Conservation (phyloP, 2,329 filamentous ascomycete genomes). For the Ophiocordyceps camponoti-floridani region DNA sequence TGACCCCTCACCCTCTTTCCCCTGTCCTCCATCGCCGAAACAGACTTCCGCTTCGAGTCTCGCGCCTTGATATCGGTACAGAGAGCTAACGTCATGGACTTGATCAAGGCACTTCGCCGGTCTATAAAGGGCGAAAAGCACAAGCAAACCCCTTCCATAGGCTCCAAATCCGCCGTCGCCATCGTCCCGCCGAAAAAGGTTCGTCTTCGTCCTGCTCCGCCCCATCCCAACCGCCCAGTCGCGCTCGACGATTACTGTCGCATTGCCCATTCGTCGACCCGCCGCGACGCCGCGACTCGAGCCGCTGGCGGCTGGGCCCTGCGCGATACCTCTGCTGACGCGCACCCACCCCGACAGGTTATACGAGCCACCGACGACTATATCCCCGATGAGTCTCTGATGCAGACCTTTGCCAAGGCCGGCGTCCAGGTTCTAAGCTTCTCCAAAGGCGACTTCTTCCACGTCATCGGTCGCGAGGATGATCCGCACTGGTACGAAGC, state of each 20-base stretch:
- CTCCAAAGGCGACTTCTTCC: constrained; percentile 90
- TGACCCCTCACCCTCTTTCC: neutral
- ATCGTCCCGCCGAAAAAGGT: constrained; percentile 92
- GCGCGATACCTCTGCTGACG: neutral
- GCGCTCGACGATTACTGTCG: neutral
- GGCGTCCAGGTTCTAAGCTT: constrained; percentile 71
- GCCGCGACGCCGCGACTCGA: neutral
- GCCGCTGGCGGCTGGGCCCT: neutral
- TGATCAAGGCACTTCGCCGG: constrained; percentile 56
- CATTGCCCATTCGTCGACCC: neutral
- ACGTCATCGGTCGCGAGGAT: constrained; percentile 91
- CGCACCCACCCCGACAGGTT: constrained; percentile 41
- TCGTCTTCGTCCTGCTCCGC: constrained; percentile 11
- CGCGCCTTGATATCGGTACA: neutral
- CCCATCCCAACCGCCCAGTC: neutral
- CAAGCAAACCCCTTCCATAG: constrained; percentile 53
- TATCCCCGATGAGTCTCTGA: constrained; percentile 54
- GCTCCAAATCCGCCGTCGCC: constrained; percentile 69
- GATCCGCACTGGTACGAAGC: constrained; percentile 96
- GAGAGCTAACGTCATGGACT: constrained; percentile 24
- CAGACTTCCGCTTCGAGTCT: neutral
- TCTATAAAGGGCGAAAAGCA: constrained; percentile 85
- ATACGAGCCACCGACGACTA: constrained; percentile 96
- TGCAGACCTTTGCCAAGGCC: constrained; percentile 75
- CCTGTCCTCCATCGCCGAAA: neutral